These are phyloP conservation scores for Cenchrus fungigraminus DNA, from an alignment of 176 grass and related monocot species.

Conservation along the genomic window DNA sequence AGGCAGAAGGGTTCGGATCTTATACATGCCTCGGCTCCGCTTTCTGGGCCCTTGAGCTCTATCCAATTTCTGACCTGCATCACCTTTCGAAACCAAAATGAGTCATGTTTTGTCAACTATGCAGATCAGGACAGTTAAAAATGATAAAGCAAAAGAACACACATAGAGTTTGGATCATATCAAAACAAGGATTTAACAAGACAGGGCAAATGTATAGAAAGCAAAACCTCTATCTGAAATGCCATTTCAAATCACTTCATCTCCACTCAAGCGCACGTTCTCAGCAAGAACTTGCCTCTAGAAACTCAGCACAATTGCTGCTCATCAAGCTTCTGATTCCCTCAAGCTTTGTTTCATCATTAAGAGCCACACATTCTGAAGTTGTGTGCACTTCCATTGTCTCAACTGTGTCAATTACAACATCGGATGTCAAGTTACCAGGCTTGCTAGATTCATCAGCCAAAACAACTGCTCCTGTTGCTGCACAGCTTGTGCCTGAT, in stretches of 20 bases:
- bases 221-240: constrained; percentile 57
- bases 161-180: constrained; percentile 26
- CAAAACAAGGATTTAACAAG: constrained; percentile 18
- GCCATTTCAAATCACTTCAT: constrained; percentile 43
- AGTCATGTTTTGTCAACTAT: constrained; percentile 42
- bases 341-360: constrained; percentile 31
- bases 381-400: not conserved
- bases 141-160: not conserved
- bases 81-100: constrained; percentile 59
- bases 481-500: constrained; percentile 42
- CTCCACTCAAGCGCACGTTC: constrained; percentile 2
- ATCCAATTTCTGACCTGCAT: constrained; percentile 56
- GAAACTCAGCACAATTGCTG: constrained; percentile 39
- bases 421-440: constrained; percentile 19
- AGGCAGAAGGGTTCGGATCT: constrained; percentile 23
- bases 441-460: constrained; percentile 34
- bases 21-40: constrained; percentile 55
- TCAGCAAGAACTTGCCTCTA: constrained; percentile 35
- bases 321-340: constrained; percentile 36
- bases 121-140: constrained; percentile 38
- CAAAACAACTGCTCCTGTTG: constrained; percentile 11
- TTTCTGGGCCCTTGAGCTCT: constrained; percentile 34
- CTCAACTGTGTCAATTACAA: constrained; percentile 22
- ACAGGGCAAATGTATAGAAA: constrained; percentile 41
- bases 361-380: constrained; percentile 7